Evolutionary conservation across 768 basidiomycete species (phyloP).

Genomic region (Amanita subjunquillea): DNA sequence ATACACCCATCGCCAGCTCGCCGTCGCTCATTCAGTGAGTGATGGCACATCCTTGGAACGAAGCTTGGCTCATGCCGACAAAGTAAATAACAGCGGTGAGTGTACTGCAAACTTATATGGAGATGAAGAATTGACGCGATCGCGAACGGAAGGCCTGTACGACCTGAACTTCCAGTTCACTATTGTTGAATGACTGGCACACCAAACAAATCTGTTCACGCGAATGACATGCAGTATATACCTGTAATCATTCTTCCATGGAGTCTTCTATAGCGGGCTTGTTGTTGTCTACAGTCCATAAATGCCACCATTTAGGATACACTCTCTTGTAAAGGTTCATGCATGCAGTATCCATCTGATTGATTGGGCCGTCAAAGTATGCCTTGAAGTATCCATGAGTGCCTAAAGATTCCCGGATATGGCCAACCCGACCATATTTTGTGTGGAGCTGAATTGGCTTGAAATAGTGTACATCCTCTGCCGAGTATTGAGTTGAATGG

Average conservation of each 20-base stretch:
- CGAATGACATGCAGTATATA: neutral
- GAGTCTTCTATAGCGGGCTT: neutral
- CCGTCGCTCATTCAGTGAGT: conserved; percentile 17
- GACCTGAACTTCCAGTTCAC: neutral
- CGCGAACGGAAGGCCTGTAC: too few relatives aligned
- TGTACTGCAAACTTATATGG: neutral
- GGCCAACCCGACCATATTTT: conserved; percentile 82
- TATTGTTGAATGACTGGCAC: too few relatives aligned
- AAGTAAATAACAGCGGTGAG: neutral
- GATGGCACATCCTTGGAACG: neutral
- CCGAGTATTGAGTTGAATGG: neutral
- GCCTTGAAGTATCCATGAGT: conserved; percentile 99
- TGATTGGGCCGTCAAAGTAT: conserved; percentile 85
- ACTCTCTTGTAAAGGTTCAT: conserved; percentile 94
- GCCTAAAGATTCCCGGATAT: conserved; percentile 86
- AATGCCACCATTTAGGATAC: conserved; percentile 75
- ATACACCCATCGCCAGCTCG: conserved; percentile 38
- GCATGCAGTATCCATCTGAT: conserved; percentile 95
- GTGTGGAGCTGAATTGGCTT: conserved; percentile 90
- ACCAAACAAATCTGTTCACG: neutral
- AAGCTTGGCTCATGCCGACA: neutral
- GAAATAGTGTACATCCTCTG: conserved; percentile 87
- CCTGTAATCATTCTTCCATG: conserved; percentile 5
- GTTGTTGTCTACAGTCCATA: conserved; percentile 28
- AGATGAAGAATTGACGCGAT: neutral